Evolutionary conservation across 192 early-diverging fungal species (phyloP).

Genomic region (Chytriomyces sp.): DNA sequence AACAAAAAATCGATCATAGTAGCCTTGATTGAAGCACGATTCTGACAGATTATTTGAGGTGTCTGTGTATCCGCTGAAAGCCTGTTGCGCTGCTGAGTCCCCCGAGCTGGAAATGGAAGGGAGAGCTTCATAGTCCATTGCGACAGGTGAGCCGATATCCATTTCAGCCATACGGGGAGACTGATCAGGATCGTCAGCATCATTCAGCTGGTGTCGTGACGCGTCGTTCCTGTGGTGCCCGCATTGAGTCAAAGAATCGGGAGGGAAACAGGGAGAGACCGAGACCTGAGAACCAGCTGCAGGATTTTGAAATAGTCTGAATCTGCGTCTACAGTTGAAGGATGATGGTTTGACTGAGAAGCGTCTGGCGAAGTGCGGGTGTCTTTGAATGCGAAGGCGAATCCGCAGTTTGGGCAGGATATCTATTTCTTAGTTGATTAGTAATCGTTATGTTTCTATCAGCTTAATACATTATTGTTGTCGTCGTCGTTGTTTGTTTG

Average conservation of each 20-base stretch:
- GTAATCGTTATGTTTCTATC: neutral
- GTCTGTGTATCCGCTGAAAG: neutral
- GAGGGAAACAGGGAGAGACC: neutral
- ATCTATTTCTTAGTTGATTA: no score
- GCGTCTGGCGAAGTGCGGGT: no score
- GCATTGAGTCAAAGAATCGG: neutral
- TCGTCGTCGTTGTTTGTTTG: neutral
- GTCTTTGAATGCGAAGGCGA: neutral
- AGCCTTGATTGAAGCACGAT: conserved; percentile 84
- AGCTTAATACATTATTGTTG: neutral
- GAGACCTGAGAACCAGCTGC: neutral
- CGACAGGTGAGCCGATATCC: no score
- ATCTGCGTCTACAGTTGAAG: no score
- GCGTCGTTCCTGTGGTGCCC: neutral
- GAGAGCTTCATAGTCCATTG: neutral
- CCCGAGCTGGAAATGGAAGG: neutral
- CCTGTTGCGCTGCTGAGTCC: no score
- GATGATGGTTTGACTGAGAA: no score
- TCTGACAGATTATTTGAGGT: neutral
- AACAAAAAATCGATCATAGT: conserved; percentile 91
- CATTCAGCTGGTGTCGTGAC: neutral
- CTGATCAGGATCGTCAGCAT: neutral
- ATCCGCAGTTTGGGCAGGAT: neutral
- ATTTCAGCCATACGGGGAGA: no score
- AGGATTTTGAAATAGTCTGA: neutral